Percentiles rank a stretch among this genome's conserved stretches.
Conservation (phyloP, 352 stramenopile genomes). For the Globisporangium polare region DNA sequence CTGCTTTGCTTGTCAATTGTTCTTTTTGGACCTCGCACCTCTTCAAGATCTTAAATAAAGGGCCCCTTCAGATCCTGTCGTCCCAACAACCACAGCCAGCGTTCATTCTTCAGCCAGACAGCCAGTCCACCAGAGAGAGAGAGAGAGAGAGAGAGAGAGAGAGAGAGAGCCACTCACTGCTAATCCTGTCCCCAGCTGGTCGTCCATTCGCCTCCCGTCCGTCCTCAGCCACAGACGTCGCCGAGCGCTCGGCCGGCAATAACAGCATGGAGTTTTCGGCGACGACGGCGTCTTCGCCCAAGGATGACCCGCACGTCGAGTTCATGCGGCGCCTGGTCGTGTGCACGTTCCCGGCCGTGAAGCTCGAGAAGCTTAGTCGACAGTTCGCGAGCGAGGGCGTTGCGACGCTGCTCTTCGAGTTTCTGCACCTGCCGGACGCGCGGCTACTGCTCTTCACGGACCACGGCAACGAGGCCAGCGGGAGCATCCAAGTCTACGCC, state of each 20-base stretch:
- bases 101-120: no score
- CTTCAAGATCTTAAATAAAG: no score
- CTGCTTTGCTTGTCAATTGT: no score
- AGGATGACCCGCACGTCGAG: conserved; percentile 58
- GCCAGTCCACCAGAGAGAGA: no score
- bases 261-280: not conserved
- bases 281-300: conserved; percentile 16
- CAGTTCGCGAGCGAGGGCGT: conserved; percentile 62
- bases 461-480: conserved; percentile 50
- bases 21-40: no score
- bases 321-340: conserved; percentile 66
- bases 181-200: no score
- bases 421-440: conserved; percentile 57
- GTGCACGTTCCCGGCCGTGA: conserved; percentile 60
- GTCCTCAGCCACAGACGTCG: not conserved
- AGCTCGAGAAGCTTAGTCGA: conserved; percentile 47
- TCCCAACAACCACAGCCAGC: no score
- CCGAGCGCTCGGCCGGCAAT: conserved; percentile 3
- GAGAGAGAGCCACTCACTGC: no score
- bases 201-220: no score
- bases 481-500: conserved; percentile 54
- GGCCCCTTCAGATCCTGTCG: no score
- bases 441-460: conserved; percentile 71
- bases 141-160: no score
- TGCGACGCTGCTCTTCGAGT: conserved; percentile 64